These are phyloP conservation scores for Cytospora paraplurivora DNA, from an alignment of 2,329 filamentous ascomycete genomes.

Conservation along the genomic window DNA sequence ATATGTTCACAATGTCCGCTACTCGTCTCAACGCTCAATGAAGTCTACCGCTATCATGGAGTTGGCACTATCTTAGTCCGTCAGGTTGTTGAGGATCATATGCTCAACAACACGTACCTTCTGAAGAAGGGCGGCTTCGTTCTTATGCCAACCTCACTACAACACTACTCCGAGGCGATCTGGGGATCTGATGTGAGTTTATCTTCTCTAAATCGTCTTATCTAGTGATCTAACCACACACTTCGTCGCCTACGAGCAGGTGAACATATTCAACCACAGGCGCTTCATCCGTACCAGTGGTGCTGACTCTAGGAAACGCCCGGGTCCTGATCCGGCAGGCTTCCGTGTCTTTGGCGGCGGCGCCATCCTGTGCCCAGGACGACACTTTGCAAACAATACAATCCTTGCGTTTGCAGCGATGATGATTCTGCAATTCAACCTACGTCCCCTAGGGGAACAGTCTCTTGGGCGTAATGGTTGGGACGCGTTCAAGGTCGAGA, in stretches of 20 bases:
- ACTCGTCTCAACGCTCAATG: not conserved
- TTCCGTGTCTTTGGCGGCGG: no score
- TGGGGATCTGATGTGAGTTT: not conserved
- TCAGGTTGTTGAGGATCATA: not conserved
- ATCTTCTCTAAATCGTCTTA: not conserved
- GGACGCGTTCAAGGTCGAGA: no score
- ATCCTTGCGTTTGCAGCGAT: no score
- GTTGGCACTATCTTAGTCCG: not conserved
- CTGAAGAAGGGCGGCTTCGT: not conserved
- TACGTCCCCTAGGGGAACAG: no score
- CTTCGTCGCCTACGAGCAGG: not conserved
- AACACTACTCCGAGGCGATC: not conserved
- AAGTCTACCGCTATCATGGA: not conserved
- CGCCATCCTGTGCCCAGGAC: no score
- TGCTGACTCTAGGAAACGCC: not conserved
- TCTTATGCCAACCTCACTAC: not conserved
- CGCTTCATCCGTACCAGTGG: not conserved
- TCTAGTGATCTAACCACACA: not conserved
- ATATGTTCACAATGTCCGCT: not conserved
- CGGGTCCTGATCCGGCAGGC: not conserved
- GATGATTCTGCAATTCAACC: no score
- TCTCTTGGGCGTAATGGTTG: no score
- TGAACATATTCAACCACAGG: not conserved
- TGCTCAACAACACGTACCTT: not conserved
- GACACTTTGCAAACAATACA: no score